A percentile compares a stretch with the other conserved stretches of the same genome.
These are phyloP conservation scores for Dendrobium nobile DNA, from an alignment of 106 monocot genomes.

Conservation along the genomic window DNA sequence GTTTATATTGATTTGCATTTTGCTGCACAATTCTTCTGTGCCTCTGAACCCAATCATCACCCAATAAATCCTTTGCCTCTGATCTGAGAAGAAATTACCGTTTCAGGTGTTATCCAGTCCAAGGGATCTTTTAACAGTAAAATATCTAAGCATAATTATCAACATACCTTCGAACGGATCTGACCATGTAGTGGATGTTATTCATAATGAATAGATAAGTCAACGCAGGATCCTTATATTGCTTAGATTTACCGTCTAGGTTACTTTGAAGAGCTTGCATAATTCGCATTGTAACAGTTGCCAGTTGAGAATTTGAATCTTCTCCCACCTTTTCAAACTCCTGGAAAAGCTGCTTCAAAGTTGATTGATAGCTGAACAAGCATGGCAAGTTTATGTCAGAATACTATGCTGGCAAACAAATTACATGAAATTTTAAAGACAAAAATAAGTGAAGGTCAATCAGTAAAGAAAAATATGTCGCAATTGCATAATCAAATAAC, in stretches of 20 bases:
- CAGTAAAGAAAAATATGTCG: background rate
- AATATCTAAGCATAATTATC: background rate
- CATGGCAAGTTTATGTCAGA: conserved; percentile 7
- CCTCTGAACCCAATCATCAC: conserved; percentile 55
- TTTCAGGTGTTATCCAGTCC: background rate
- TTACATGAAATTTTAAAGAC: background rate
- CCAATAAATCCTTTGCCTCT: conserved; percentile 52
- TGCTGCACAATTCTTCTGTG: conserved; percentile 54
- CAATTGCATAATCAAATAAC: background rate
- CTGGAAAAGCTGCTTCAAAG: conserved; percentile 75
- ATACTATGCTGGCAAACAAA: background rate
- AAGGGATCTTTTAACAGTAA: background rate
- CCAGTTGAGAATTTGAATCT: conserved; percentile 62
- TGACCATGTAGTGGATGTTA: conserved; percentile 69
- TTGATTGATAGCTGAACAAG: conserved; percentile 71
- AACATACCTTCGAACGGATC: conserved; percentile 65
- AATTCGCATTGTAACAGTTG: conserved; percentile 64
- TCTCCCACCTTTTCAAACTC: conserved; percentile 54
- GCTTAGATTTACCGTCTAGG: conserved; percentile 67
- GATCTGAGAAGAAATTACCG: conserved; percentile 20
- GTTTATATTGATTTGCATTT: conserved; percentile 49
- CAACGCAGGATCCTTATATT: conserved; percentile 64
- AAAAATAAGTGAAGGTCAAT: background rate
- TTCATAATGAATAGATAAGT: conserved; percentile 70
- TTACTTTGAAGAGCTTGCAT: conserved; percentile 82